A percentile compares a stretch with the other conserved stretches of the same genome.
Evolutionary conservation across 768 basidiomycete genomes (phyloP).

Genomic region (Hebeloma cylindrosporum): DNA sequence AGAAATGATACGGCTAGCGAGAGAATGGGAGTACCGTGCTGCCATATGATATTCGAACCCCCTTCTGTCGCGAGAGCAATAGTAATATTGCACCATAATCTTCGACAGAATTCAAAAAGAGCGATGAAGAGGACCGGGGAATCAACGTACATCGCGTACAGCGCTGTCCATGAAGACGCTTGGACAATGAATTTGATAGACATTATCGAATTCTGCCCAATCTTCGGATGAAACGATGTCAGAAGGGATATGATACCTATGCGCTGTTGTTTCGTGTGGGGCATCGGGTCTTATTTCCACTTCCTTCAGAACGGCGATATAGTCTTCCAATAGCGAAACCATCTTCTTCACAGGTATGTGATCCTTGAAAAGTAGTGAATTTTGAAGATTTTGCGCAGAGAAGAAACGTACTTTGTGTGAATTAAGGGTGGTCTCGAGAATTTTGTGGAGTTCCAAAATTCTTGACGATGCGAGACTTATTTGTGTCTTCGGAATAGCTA

Average conservation of each 20-base stretch:
- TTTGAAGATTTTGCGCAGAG: too few relatives aligned
- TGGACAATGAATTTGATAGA: conserved; percentile 88
- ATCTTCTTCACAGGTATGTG: conserved; percentile 36
- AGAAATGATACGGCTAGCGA: background rate
- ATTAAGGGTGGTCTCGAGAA: conserved; percentile 6
- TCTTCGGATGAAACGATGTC: conserved; percentile 68
- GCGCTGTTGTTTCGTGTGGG: conserved; percentile 30
- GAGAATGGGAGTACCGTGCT: conserved; percentile 53
- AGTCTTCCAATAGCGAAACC: conserved; percentile 59
- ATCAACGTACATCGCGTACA: conserved; percentile 68
- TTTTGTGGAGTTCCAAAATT: conserved; percentile 46
- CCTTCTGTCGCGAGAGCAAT: conserved; percentile 70
- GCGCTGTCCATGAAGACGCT: conserved; percentile 74
- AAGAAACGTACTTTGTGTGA: conserved; percentile 8
- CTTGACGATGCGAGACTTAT: conserved; percentile 57
- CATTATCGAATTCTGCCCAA: conserved; percentile 84
- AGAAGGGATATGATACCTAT: conserved; percentile 64
- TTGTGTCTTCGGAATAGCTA: conserved; percentile 68
- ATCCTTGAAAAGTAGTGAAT: too few relatives aligned
- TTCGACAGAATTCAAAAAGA: conserved; percentile 28
- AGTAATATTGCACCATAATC: conserved; percentile 88
- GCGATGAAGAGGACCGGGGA: conserved; percentile 11
- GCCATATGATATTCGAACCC: conserved; percentile 90
- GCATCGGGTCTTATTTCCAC: conserved; percentile 34
- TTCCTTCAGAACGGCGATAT: conserved; percentile 53